A percentile compares a stretch with the other conserved stretches of the same genome.
phyloP scores from a whole-genome alignment of 2,329 filamentous ascomycete genomes.

The Chaetomium sp. region DNA sequence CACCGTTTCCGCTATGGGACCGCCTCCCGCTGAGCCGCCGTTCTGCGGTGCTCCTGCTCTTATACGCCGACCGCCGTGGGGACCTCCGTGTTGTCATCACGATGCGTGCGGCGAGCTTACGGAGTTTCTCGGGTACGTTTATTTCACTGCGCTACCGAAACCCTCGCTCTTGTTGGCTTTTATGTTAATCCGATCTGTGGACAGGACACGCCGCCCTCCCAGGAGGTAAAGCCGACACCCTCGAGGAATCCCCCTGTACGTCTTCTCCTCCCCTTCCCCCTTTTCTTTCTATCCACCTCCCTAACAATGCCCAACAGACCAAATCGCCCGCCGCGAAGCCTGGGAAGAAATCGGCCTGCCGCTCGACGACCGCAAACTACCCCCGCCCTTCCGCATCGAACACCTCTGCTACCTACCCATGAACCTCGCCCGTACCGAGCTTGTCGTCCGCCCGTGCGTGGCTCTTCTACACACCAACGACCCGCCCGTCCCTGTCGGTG shows the following conservation, averaged over 20 bases:
- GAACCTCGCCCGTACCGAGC: conserved; percentile 64
- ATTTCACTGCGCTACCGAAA: not conserved
- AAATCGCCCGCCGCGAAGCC: conserved; percentile 84
- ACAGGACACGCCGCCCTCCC: conserved; percentile 74
- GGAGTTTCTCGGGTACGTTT: conserved; percentile 56
- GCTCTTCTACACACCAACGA: conserved; percentile 66
- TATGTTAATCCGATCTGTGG: not conserved
- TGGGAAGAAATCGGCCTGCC: conserved; percentile 91
- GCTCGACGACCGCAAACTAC: conserved; percentile 59
- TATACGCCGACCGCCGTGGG: conserved; percentile 78
- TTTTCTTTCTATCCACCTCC: not conserved
- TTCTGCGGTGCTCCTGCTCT: conserved; percentile 79
- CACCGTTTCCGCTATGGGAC: conserved; percentile 57
- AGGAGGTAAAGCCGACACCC: conserved; percentile 62
- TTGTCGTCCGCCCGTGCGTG: conserved; percentile 69
- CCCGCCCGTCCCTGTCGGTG: conserved; percentile 14
- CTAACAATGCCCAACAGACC: conserved; percentile 41
- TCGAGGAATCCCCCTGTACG: conserved; percentile 55
- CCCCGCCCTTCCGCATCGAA: conserved; percentile 74
- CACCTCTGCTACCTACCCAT: conserved; percentile 79
- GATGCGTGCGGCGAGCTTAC: conserved; percentile 57
- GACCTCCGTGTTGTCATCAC: conserved; percentile 68
- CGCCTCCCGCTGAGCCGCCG: conserved; percentile 57
- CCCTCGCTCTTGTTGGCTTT: not conserved
- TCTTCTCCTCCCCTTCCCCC: not conserved